Evolutionary conservation across 345 rosid species (phyloP).

Genomic region (Fremontodendron californicum): DNA sequence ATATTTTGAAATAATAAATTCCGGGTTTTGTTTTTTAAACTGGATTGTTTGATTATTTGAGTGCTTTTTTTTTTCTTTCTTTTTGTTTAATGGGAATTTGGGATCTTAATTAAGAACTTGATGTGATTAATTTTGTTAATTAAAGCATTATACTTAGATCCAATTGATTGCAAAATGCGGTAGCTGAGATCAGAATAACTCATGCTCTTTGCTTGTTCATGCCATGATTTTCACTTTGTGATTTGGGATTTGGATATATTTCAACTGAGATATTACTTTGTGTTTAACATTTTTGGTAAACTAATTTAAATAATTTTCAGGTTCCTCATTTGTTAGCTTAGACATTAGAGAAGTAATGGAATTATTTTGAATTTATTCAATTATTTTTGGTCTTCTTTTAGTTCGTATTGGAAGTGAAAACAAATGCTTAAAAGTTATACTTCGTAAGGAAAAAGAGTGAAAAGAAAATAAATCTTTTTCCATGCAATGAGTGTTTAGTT

Average conservation of each 20-base stretch:
- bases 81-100: constrained; percentile 5
- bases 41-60: neutral
- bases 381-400: no score
- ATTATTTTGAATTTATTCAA: neutral
- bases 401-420: neutral
- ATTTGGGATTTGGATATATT: neutral
- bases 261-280: neutral
- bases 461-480: neutral
- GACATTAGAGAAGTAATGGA: neutral
- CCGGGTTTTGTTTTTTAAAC: constrained; percentile 7
- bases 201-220: neutral
- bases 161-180: constrained; percentile 15
- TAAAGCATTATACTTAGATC: constrained; percentile 34
- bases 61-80: neutral
- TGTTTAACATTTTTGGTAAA: neutral
- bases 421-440: neutral
- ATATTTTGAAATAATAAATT: neutral
- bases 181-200: neutral
- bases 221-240: neutral
- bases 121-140: neutral
- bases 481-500: neutral
- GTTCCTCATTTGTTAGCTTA: no score
- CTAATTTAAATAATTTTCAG: neutral
- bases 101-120: constrained; percentile 36
- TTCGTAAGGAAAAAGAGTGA: neutral